A percentile compares a stretch with the other conserved stretches of the same genome.
Evolutionary conservation across 73 alveolate genomes (phyloP).

Genomic region (Halteria grandinella): DNA sequence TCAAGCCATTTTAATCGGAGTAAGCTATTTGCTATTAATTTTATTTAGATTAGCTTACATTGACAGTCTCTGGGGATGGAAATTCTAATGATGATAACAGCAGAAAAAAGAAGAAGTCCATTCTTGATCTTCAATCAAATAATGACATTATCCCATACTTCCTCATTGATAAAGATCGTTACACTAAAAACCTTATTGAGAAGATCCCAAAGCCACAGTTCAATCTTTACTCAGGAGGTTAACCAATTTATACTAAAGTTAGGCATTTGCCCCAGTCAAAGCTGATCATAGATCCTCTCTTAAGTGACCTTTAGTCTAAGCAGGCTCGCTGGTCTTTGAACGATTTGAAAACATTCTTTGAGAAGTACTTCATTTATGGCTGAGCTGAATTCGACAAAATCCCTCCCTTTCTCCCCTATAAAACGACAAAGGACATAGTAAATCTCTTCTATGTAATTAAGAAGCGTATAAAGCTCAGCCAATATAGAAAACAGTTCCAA

Average conservation of each 20-base stretch:
- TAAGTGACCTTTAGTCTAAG: not conserved
- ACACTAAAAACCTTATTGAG: not conserved
- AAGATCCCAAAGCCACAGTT: not conserved
- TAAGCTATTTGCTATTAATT: not conserved
- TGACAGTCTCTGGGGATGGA: not conserved
- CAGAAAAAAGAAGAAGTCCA: not conserved
- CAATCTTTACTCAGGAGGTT: not conserved
- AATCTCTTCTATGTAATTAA: constrained; percentile 3
- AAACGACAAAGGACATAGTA: constrained; percentile 13
- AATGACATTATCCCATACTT: constrained; percentile 7
- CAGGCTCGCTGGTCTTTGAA: constrained; percentile 20
- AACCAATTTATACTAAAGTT: not conserved
- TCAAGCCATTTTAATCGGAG: constrained; percentile 32
- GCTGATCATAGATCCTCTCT: constrained; percentile 5
- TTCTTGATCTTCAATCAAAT: not conserved
- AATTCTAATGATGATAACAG: not conserved
- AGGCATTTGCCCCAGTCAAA: too few relatives aligned
- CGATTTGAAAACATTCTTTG: constrained; percentile 8
- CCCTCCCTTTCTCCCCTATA: constrained; percentile 20
- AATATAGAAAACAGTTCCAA: not conserved
- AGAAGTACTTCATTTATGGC: constrained; percentile 13
- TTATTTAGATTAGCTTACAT: not conserved
- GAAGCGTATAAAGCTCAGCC: not conserved
- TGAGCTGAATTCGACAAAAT: constrained; percentile 3
- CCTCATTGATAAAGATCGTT: constrained; percentile 26